Evolutionary conservation across 208 protist species (phyloP), one percentile per base, ranked within the genome.

Genomic region (Leishmania amazonensis): DNA sequence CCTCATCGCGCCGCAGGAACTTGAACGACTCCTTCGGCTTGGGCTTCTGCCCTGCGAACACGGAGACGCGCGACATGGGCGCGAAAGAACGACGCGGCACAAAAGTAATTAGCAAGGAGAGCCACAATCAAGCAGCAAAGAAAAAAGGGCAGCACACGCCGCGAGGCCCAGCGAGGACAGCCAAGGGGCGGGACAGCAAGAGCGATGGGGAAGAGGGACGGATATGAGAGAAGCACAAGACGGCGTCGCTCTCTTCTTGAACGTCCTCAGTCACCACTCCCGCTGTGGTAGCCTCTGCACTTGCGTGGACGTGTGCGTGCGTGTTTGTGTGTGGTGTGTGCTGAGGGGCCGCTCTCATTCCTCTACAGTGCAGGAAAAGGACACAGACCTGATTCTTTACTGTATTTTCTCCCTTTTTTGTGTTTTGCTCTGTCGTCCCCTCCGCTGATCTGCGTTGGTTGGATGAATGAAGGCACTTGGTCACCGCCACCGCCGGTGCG

Each of bases 1-100:
- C 93, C 84, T 96, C 93, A 80, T 98, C 92, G 7, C 91, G 87
- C 40, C 91, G 89, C 3, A 98, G 86, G 81, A 96, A 98, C 77
- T 94, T 94, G 79, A 97, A 96, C 15, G 90, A 85, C 53, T 85
- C 87, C 85, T 94, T 92, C 51, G 94, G 90, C 77, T 90, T 93
- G 38, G 85, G 88, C 83, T 94, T 97, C 65, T 90, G 86, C n/a
- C 88, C 90, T 8, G 87, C 85, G 17, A 91, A 62, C 4, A 97
- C 87, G 17, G 91, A 94, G 19, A 97, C 88, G 24, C 91, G 84
- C 17, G 87, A 86, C 87, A 90, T 89, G 71, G 42, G 24, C 7
- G 19, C 24, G 3, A 51, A 73, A 49, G 45, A 49, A 11, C 8
- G 38, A 6, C 40, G 17, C 15, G 19, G 35, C 1, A n/a, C 19